Base-by-base conservation (phyloP, 176 grass and related monocot species). In the Eremochloa ophiuroides region DNA sequence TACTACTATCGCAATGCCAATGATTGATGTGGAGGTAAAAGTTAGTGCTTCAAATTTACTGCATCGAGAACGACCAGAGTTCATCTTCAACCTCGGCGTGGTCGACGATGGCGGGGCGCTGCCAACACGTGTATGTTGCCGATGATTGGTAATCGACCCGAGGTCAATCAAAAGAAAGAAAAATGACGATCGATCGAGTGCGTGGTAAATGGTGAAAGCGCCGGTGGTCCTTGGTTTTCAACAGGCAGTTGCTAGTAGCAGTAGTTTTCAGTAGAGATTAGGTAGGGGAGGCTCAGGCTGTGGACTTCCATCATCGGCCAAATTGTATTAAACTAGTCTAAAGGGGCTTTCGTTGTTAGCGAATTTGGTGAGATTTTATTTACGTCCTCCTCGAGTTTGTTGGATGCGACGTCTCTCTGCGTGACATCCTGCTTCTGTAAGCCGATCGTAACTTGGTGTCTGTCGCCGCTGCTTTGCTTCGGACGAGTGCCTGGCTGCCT, bases 331-430 rank as follows among this genome's bases (percentile, higher is more conserved):
- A 85, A 78, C 72, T 68, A 74, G 40, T 41, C 31, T 50, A 40
- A 29, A 72, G 80, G 33, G 18, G 12, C 78, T 74, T 83, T 86
- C 68, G 68, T 34, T 73, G 72, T 78, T 71, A 66, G 37, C 5
- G 78, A 89, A 82, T 68, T 86, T 74, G 88, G 83, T 90, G 79
- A 79, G 88, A 86, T 90, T 90, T 73, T 78, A 20, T 73, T 48
- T 73, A 20, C 66, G 50, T 62, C 74, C 79, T 50, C 35, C 39
- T 51, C 60, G 68, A 90, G 83, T 86, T 86, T 86, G 88, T 74
- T 89, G 79, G 66, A 40, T 67, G 41, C 38, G 81, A 46, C 42
- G 35, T 9, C 22, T 1, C 51, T 10, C 35, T 31, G 75, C 28
- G 59, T 33, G 79, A 74, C 84, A 31, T 46, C 2, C 39, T 73